Conservation (phyloP, 2,329 filamentous ascomycete genomes). For the Zymoseptoria brevis region DNA sequence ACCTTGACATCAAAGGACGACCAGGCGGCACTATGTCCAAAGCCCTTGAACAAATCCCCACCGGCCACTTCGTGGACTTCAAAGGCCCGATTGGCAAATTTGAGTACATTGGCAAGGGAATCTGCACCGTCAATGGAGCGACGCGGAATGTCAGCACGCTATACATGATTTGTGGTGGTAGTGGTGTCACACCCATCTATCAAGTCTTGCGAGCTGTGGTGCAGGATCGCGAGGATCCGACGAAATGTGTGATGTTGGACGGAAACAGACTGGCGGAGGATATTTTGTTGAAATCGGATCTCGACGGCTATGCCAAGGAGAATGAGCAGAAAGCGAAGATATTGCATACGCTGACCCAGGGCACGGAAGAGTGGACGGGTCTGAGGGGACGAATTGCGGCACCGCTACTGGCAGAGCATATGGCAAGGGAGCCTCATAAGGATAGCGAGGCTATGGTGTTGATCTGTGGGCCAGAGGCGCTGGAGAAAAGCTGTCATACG, state of each 20-base stretch:
- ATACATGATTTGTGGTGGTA: constrained; percentile 80
- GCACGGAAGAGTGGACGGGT: constrained; percentile 59
- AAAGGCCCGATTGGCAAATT: constrained; percentile 86
- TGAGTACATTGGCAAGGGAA: constrained; percentile 62
- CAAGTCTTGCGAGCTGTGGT: constrained; percentile 72
- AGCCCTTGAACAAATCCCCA: constrained; percentile 63
- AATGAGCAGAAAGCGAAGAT: constrained; percentile 54
- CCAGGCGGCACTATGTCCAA: constrained; percentile 74
- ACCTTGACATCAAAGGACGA: constrained; percentile 51
- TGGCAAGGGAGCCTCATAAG: constrained; percentile 28
- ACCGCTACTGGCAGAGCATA: constrained; percentile 54
- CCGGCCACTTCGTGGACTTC: constrained; percentile 70
- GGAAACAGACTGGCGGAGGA: constrained; percentile 72
- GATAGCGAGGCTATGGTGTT: constrained; percentile 54
- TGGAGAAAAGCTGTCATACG: constrained; percentile 60
- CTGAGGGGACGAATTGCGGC: constrained; percentile 58
- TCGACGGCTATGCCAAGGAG: constrained; percentile 54
- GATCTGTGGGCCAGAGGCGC: constrained; percentile 67
- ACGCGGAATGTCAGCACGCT: constrained; percentile 55
- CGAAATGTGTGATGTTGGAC: constrained; percentile 64
- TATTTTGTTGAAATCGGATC: constrained; percentile 68
- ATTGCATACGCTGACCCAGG: constrained; percentile 61
- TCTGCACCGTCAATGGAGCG: constrained; percentile 53
- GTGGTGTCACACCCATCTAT: constrained; percentile 87
- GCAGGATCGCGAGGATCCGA: constrained; percentile 54